phyloP scores from a whole-genome alignment of 805 yeast species.

The Ogataea nitratoaversa region DNA sequence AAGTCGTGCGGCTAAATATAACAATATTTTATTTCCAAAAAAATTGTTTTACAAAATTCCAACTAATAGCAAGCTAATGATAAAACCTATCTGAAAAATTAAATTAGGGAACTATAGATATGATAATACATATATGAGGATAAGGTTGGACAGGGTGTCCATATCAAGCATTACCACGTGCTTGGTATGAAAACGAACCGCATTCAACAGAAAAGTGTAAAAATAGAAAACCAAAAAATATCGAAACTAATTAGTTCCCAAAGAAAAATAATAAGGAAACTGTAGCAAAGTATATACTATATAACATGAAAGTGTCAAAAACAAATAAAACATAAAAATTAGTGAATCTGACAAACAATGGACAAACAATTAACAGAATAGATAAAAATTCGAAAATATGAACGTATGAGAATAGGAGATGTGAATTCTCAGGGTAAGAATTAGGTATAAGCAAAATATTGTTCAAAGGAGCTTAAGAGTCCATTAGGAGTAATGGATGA shows the following conservation, averaged over 20 bases:
- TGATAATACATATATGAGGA: not conserved
- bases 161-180: constrained; percentile 10
- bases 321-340: not conserved
- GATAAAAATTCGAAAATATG: no score
- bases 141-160: not conserved
- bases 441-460: not conserved
- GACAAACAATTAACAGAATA: no score
- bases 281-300: not conserved
- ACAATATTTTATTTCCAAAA: no score
- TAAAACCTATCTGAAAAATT: no score
- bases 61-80: no score
- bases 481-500: no score
- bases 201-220: not conserved
- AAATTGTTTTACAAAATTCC: no score
- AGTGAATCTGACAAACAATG: not conserved
- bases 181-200: not conserved
- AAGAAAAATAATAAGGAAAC: not conserved
- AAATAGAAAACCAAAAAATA: not conserved
- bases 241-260: not conserved
- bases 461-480: no score
- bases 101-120: constrained; percentile 1
- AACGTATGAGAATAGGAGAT: no score
- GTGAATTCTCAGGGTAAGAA: no score
- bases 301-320: not conserved
- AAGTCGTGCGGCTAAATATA: no score